A percentile compares a stretch with the other conserved stretches of the same genome.
These are phyloP conservation scores for Salix arbutifolia DNA, from an alignment of 345 rosid species.

Conservation along the genomic window DNA sequence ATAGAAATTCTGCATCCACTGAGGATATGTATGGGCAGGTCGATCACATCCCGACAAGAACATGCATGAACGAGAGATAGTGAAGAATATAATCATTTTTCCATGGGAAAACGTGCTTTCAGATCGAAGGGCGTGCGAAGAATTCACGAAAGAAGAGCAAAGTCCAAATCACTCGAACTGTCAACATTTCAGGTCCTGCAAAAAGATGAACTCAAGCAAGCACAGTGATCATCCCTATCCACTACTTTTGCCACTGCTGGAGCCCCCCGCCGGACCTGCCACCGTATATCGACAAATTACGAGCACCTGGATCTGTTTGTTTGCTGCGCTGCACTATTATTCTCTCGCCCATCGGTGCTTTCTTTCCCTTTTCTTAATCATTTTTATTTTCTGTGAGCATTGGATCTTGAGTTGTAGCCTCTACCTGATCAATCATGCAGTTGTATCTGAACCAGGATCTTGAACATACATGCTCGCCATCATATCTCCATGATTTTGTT, in stretches of 20 bases:
- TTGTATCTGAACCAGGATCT: too few relatives aligned
- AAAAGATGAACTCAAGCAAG: background rate
- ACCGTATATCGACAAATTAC: background rate
- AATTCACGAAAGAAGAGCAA: background rate
- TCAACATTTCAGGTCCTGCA: constrained; percentile 9
- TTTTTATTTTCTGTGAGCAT: background rate
- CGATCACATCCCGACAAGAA: too few relatives aligned
- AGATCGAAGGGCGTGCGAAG: too few relatives aligned
- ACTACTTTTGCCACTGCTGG: constrained; percentile 4
- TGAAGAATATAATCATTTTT: background rate
- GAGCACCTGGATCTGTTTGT: background rate
- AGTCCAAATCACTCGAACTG: background rate
- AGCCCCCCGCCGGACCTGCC: background rate
- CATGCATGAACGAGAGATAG: background rate
- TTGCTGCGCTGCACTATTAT: background rate
- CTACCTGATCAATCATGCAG: too few relatives aligned
- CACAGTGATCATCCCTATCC: constrained; percentile 13
- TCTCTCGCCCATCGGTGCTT: background rate
- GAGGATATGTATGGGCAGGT: too few relatives aligned
- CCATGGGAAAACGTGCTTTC: background rate
- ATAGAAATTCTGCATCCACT: too few relatives aligned
- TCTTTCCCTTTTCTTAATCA: background rate
- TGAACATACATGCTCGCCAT: too few relatives aligned
- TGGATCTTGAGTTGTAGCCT: too few relatives aligned
- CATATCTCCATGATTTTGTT: too few relatives aligned